phyloP scores from a whole-genome alignment of 352 stramenopile species.

The Phytophthora kernoviae region DNA sequence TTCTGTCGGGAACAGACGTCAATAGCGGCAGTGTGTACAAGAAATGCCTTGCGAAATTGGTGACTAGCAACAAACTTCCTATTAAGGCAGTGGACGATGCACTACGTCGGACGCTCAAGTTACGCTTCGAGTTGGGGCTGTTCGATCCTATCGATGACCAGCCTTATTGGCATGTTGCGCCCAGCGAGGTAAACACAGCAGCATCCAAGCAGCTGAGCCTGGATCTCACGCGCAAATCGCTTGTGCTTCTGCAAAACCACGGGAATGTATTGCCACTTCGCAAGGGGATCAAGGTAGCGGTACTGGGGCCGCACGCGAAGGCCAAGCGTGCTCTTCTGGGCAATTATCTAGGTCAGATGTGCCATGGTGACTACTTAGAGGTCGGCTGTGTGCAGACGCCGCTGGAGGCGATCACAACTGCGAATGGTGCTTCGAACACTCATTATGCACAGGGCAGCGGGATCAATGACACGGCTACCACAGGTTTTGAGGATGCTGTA shows the following conservation, averaged over 20 bases:
- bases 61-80: constrained; percentile 50
- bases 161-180: constrained; percentile 76
- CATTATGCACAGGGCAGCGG: constrained; percentile 46
- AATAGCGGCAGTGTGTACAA: constrained; percentile 88
- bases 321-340: constrained; percentile 67
- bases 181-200: constrained; percentile 75
- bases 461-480: constrained; percentile 70
- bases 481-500: constrained; percentile 56
- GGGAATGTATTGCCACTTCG: constrained; percentile 68
- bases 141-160: constrained; percentile 91
- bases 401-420: constrained; percentile 60
- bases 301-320: constrained; percentile 85
- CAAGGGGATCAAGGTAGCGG: constrained; percentile 55
- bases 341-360: constrained; percentile 90
- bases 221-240: constrained; percentile 80
- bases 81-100: constrained; percentile 64
- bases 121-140: constrained; percentile 91
- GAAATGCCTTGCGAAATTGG: constrained; percentile 69
- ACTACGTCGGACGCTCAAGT: constrained; percentile 69
- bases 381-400: constrained; percentile 73
- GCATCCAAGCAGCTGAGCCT: constrained; percentile 68
- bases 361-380: constrained; percentile 71
- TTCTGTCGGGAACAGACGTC: constrained; percentile 85
- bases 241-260: constrained; percentile 95
- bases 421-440: constrained; percentile 49